A percentile compares a stretch with the other conserved stretches of the same genome.
These are phyloP conservation scores for Boletus rufocinnamomeus DNA, from an alignment of 768 basidiomycete genomes.

Conservation along the genomic window DNA sequence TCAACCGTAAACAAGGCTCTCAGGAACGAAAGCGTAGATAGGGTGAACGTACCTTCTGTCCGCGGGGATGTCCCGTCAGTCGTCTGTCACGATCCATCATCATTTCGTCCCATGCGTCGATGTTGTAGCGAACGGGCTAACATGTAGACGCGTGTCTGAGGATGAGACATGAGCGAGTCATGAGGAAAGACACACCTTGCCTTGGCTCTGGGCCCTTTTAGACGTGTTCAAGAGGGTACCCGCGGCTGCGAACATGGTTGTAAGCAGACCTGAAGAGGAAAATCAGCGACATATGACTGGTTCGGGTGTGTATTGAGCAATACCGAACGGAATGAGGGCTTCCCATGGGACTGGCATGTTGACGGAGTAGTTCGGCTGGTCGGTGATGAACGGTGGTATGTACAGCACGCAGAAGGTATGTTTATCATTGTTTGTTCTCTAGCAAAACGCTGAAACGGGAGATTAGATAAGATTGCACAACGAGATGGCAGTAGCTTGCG, in stretches of 20 bases:
- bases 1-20: neutral
- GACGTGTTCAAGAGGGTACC: conserved; percentile 85
- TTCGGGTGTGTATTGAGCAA: neutral
- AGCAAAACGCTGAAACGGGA: neutral
- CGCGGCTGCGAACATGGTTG: conserved; percentile 85
- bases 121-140: conserved; percentile 79
- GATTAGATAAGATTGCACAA: conserved; percentile 4
- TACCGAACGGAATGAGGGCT: conserved; percentile 95
- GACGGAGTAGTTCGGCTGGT: conserved; percentile 3
- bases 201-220: conserved; percentile 80
- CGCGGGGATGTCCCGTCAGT: conserved; percentile 83
- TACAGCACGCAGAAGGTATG: neutral
- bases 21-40: neutral
- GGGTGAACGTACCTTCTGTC: conserved; percentile 70
- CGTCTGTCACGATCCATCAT: conserved; percentile 93
- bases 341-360: conserved; percentile 97
- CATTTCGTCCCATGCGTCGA: conserved; percentile 93
- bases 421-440: conserved; percentile 26
- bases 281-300: conserved; percentile 8
- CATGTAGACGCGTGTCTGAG: neutral
- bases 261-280: conserved; percentile 65
- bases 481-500: too few relatives aligned
- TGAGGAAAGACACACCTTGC: conserved; percentile 63
- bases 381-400: neutral
- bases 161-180: neutral